These are phyloP conservation scores for Colletotrichum horii DNA, from an alignment of 2,329 filamentous ascomycete genomes.

Conservation along the genomic window DNA sequence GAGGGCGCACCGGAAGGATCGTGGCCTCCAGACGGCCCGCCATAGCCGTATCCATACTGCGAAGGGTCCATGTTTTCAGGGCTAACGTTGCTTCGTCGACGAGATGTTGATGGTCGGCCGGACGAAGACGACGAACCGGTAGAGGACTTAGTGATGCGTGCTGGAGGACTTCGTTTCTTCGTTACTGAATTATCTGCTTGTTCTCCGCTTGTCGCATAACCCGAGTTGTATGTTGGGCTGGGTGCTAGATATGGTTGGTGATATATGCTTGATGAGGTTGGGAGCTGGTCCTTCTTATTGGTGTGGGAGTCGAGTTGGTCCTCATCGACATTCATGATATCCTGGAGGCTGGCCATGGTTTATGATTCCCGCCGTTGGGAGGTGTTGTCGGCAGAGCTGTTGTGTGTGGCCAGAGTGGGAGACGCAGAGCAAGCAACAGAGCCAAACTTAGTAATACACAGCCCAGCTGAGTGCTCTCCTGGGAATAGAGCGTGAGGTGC, in stretches of 20 bases:
- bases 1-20: constrained; percentile 34
- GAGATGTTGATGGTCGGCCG: constrained; percentile 23
- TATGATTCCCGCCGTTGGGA: constrained; percentile 44
- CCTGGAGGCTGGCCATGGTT: constrained; percentile 60
- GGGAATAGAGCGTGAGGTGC: constrained; percentile 33
- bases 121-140: constrained; percentile 27
- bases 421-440: constrained; percentile 27
- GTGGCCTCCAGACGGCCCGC: constrained; percentile 26
- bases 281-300: constrained; percentile 51
- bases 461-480: constrained; percentile 42
- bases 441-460: constrained; percentile 54
- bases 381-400: constrained; percentile 25
- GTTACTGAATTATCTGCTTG: constrained; percentile 34
- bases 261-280: constrained; percentile 36
- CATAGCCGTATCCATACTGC: constrained; percentile 25
- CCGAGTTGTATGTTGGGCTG: constrained; percentile 36
- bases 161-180: constrained; percentile 39
- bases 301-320: constrained; percentile 46
- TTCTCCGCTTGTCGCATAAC: constrained; percentile 44
- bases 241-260: constrained; percentile 36
- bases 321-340: constrained; percentile 63
- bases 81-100: constrained; percentile 51
- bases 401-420: background rate
- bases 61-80: constrained; percentile 54
- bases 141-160: constrained; percentile 34